Base-by-base conservation (phyloP, 345 rosid species). In the Boechera retrofracta region DNA sequence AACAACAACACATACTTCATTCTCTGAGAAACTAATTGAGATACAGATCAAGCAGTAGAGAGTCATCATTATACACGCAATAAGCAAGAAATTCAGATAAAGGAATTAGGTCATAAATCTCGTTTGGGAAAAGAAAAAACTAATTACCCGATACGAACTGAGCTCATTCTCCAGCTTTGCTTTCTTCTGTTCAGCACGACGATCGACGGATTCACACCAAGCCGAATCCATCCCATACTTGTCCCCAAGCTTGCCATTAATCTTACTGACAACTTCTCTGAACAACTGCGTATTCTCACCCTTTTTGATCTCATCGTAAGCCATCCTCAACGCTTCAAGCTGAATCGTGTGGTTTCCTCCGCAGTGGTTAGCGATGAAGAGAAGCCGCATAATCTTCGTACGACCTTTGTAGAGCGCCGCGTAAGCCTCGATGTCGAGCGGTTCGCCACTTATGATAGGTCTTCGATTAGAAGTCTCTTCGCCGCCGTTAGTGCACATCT, bases 261-360 rank as follows among this genome's bases (percentile, higher is more conserved):
- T 87, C 87, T 81, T 93, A 68, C 64, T 83, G 47, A 86, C 97
- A 10, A 91, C 91, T 28, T 96, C 99, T 48, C 92, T 86, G 52
- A 87, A 90, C 39, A 89, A 77, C 84, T 83, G 93, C 28, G 97
- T 88, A 83, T 93, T 89, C 92, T 93, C 98, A n/a, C 98, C 97
- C 67, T 87, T 91, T 83, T 91, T 96, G 77, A 89, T 85, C 82
- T 93, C 98, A 7, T 96, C 99, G 64, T 91, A 91, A 26, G 98
- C 98, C 93, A 96, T 91, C 76, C 94, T 82, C 26, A 96, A 79
- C 18, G 98, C 98, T 74, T 96, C 99, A 48, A 86, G 65, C 84
- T 88, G 87, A 90, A 93, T 87, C 85, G 81, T 35, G 0, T 75
- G 81, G 77, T 87, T 91, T 51, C 86, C 90, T 60, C 77, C 91